Evolutionary conservation across 1,284 basidiomycete genomes (phyloP).

Genomic region (Takashimella tepidaria): DNA sequence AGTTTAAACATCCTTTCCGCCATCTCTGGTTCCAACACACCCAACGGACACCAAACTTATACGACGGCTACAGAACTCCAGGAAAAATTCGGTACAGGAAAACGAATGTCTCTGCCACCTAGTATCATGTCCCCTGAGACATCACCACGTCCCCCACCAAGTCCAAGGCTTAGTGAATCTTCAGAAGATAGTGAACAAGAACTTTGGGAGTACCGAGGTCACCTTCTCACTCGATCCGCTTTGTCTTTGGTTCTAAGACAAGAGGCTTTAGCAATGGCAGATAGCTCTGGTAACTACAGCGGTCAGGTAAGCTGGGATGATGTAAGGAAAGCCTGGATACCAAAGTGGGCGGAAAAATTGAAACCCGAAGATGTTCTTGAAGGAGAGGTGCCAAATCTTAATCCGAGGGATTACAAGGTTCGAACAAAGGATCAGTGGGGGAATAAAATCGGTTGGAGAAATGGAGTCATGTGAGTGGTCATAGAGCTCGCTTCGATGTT

Average conservation of each 20-base stretch:
- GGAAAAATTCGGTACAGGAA: conserved; percentile 25
- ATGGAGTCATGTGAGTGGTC: conserved; percentile 28
- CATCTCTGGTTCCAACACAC: neutral
- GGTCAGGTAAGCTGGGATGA: conserved; percentile 35
- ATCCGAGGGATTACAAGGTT: conserved; percentile 25
- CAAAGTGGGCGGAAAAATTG: conserved; percentile 31
- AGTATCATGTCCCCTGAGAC: neutral
- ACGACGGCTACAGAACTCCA: conserved; percentile 13
- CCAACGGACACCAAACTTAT: neutral
- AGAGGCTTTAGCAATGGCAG: conserved; percentile 27
- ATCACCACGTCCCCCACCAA: conserved; percentile 10
- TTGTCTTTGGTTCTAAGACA: conserved; percentile 29
- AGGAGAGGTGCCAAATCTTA: conserved; percentile 30
- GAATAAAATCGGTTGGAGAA: conserved; percentile 34
- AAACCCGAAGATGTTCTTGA: conserved; percentile 22
- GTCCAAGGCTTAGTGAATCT: neutral
- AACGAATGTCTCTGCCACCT: conserved; percentile 2
- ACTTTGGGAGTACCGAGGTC: conserved; percentile 34
- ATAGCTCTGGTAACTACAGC: conserved; percentile 30
- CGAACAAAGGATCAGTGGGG: conserved; percentile 33
- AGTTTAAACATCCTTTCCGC: neutral
- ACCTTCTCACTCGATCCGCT: conserved; percentile 30
- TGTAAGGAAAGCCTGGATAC: conserved; percentile 34
- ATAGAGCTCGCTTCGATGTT: conserved; percentile 5
- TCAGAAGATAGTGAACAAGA: conserved; percentile 6